Base-by-base conservation (phyloP, 495 filamentous ascomycete species). In the Lasiosphaeria ovina region DNA sequence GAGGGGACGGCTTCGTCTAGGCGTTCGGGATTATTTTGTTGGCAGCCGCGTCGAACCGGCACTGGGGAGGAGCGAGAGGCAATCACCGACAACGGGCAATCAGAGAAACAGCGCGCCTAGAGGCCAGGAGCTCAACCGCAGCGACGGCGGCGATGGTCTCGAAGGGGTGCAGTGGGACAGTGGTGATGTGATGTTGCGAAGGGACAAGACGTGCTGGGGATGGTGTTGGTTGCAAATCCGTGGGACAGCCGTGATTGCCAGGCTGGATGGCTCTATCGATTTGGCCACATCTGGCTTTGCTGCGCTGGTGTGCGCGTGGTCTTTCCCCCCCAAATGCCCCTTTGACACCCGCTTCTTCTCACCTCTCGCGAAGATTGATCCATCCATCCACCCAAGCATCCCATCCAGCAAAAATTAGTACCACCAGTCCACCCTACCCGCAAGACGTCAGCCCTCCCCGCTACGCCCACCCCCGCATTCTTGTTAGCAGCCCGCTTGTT, bases 341-440 rank as follows among this genome's bases (percentile, higher is more conserved):
- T 67, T 69, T 69, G 64, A 71, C 70, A 64, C 63, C 69, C 68
- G 66, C 66, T 71, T 67, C 62, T 59, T 67, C 63, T 62, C 68
- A 65, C 65, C 66, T 69, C 66, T 69, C 68, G 67, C 60, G 62
- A 68, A 73, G 70, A 67, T 45, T 71, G 69, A 72, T 74, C 69
- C 69, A 74, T 74, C 67, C 65, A 66, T 55, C 51, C 61, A 33
- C 40, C 62, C 55, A 66, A 58, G 58, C 70, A 42, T 62, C 44
- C 58, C 66, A 69, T 71, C 63, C 64, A 69, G 65, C 60, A 64
- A 66, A 66, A 34, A 63, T 59, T 59, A 58, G 65, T 64, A 55
- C 67, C 59, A 59, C 59, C 62, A 24, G 24, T 24, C 24, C 24
- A 24, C 24, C 24, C 24, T 24, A 24, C 54, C 51, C 62, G 52